Conservation (phyloP, 73 alveolate genomes). For the Chromera velia region DNA sequence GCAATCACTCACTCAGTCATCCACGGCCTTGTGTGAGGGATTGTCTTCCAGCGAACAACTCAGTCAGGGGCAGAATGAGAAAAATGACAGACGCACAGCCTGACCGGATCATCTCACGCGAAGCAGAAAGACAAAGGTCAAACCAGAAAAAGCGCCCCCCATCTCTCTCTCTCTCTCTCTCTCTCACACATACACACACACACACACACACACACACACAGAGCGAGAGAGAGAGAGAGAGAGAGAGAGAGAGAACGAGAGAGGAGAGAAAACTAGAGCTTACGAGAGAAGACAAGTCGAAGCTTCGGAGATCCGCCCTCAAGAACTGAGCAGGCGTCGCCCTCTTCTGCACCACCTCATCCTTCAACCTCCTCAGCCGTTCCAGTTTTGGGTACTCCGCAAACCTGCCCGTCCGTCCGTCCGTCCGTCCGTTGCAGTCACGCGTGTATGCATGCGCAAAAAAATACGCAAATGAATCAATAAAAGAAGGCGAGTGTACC, state of each 20-base stretch:
- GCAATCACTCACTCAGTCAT: background rate
- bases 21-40: background rate
- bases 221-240: too few species aligned
- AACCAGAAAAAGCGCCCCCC: background rate
- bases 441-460: too few species aligned
- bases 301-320: constrained; percentile 23
- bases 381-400: background rate
- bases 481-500: too few species aligned
- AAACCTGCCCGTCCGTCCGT: too few species aligned
- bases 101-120: background rate
- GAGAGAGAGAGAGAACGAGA: too few species aligned
- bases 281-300: background rate
- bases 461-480: too few species aligned
- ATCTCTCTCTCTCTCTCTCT: too few species aligned
- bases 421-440: too few species aligned
- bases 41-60: background rate
- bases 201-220: background rate
- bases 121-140: background rate
- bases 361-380: background rate
- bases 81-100: too few species aligned
- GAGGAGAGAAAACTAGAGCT: background rate
- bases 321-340: constrained; percentile 34
- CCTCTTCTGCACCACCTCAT: constrained; percentile 31
- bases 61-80: background rate
- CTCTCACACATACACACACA: background rate